These are phyloP conservation scores for Hypsizygus marmoreus DNA, from an alignment of 768 basidiomycete genomes.

Conservation along the genomic window DNA sequence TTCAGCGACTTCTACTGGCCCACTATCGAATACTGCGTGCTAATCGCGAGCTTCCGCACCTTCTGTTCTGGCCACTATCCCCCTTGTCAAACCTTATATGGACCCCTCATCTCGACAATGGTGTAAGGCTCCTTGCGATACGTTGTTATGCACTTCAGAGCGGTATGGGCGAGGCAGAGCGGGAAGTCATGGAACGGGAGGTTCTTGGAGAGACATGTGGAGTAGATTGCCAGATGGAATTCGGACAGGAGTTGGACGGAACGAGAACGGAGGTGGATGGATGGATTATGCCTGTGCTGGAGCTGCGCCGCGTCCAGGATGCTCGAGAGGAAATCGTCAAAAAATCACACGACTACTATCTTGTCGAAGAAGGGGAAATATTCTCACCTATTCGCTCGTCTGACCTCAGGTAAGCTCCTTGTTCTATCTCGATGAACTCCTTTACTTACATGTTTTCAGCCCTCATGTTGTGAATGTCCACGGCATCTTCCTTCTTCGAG, in stretches of 20 bases:
- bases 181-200: conserved; percentile 62
- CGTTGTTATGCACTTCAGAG: conserved; percentile 76
- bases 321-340: conserved; percentile 48
- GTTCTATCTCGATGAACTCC: background rate
- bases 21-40: conserved; percentile 81
- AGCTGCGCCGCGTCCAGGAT: conserved; percentile 59
- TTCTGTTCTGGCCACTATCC: conserved; percentile 66
- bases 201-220: conserved; percentile 60
- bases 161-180: conserved; percentile 77
- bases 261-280: conserved; percentile 57
- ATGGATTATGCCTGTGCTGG: conserved; percentile 79
- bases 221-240: conserved; percentile 65
- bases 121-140: conserved; percentile 69
- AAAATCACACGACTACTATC: conserved; percentile 48
- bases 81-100: conserved; percentile 49
- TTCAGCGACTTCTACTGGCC: conserved; percentile 73
- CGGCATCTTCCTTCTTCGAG: conserved; percentile 67
- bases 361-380: conserved; percentile 33
- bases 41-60: conserved; percentile 66
- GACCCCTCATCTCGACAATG: conserved; percentile 51
- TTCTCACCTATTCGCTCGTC: conserved; percentile 37
- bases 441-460: conserved; percentile 36
- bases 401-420: conserved; percentile 55
- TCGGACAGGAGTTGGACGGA: conserved; percentile 52
- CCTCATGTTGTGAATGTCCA: conserved; percentile 60